Evolutionary conservation across 2,329 filamentous ascomycete species (phyloP).

Genomic region (Penicillium sumatraense): DNA sequence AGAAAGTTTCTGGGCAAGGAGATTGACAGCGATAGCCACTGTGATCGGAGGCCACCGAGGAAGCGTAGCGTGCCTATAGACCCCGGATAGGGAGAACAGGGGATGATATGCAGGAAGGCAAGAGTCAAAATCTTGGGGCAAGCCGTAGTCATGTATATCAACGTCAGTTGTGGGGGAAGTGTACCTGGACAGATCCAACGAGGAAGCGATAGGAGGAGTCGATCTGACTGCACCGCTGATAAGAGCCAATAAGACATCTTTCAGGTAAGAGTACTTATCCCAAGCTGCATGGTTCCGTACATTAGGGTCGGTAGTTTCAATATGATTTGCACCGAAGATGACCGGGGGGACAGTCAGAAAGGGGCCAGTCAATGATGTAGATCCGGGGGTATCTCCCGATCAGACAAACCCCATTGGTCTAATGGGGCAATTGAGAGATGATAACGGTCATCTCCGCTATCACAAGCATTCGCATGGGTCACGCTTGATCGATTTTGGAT

Average conservation of each 20-base stretch:
- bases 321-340: neutral
- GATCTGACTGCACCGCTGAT: neutral
- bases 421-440: too few relatives aligned
- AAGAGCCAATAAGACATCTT: neutral
- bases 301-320: too few relatives aligned
- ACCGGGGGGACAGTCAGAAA: neutral
- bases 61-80: slow-evolving; percentile 2
- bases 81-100: neutral
- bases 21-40: neutral
- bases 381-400: slow-evolving; percentile 15
- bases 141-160: neutral
- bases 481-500: too few relatives aligned
- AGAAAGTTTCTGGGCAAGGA: neutral
- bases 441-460: slow-evolving; percentile 21
- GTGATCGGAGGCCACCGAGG: neutral
- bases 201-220: slow-evolving; percentile 1
- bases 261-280: too few relatives aligned
- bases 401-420: too few relatives aligned
- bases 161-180: neutral
- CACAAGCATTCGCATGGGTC: neutral
- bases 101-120: neutral
- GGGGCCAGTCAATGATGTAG: neutral
- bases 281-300: too few relatives aligned
- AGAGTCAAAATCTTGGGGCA: neutral
- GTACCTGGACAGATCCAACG: neutral